Percentiles rank a stretch among this genome's conserved stretches.
phyloP scores from a whole-genome alignment of 164 flowering plant species.

The Euptelea pleiosperma region DNA sequence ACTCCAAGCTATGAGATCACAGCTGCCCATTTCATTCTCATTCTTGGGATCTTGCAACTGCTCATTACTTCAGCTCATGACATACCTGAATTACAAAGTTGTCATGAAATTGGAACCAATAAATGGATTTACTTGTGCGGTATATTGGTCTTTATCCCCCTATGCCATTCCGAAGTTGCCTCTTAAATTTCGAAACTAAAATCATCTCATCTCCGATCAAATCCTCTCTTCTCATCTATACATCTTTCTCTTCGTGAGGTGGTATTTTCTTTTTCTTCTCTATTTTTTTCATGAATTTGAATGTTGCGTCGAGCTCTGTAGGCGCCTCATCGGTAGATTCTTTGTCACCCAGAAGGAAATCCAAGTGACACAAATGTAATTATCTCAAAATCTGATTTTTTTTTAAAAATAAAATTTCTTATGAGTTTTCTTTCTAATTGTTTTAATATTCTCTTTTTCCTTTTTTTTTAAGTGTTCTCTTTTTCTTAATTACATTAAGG shows the following conservation, averaged over 20 bases:
- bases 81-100: slow-evolving; percentile 54
- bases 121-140: too few relatives aligned
- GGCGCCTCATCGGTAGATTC: slow-evolving; percentile 50
- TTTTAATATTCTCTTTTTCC: too few relatives aligned
- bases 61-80: slow-evolving; percentile 77
- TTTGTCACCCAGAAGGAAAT: slow-evolving; percentile 36
- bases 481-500: too few relatives aligned
- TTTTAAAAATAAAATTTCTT: too few relatives aligned
- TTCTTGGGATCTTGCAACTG: slow-evolving; percentile 37
- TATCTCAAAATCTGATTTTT: not conserved
- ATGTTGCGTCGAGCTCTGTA: slow-evolving; percentile 41
- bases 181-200: too few relatives aligned
- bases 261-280: not conserved
- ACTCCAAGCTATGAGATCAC: slow-evolving; percentile 86
- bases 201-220: too few relatives aligned
- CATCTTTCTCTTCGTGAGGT: too few relatives aligned
- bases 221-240: too few relatives aligned
- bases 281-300: slow-evolving; percentile 32
- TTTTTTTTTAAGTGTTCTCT: too few relatives aligned
- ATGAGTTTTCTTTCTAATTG: slow-evolving; percentile 1
- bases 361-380: slow-evolving; percentile 65
- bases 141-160: too few relatives aligned
- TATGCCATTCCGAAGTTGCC: too few relatives aligned
- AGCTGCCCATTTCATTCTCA: slow-evolving; percentile 28
- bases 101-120: not conserved